These are phyloP conservation scores for Cytospora paraplurivora DNA, from an alignment of 2,329 filamentous ascomycete genomes.

Conservation along the genomic window DNA sequence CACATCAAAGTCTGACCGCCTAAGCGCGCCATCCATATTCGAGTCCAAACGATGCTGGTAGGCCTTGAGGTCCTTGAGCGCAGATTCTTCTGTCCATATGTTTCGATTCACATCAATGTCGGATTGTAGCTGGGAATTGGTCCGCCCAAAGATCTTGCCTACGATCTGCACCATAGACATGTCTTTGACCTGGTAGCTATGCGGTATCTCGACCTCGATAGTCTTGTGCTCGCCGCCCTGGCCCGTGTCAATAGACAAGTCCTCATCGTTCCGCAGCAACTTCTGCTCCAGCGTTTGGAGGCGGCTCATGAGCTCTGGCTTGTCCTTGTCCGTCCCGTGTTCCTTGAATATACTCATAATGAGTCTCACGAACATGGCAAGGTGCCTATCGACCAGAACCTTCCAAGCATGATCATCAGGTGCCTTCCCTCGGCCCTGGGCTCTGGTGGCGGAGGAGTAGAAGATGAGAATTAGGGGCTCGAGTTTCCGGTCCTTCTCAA, in stretches of 20 bases:
- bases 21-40: constrained; percentile 74
- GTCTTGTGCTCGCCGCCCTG: constrained; percentile 64
- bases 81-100: constrained; percentile 88
- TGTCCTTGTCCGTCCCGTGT: constrained; percentile 81
- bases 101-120: constrained; percentile 83
- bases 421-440: constrained; percentile 71
- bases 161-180: constrained; percentile 93
- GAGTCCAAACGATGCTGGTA: constrained; percentile 89
- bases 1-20: constrained; percentile 83
- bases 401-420: constrained; percentile 88
- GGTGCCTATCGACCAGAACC: constrained; percentile 86
- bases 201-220: constrained; percentile 78
- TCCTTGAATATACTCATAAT: constrained; percentile 78
- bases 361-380: constrained; percentile 90
- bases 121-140: constrained; percentile 76
- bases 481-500: constrained; percentile 91
- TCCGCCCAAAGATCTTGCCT: constrained; percentile 80
- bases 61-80: constrained; percentile 85
- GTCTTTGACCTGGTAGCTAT: constrained; percentile 92
- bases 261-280: constrained; percentile 89
- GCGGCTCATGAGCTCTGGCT: constrained; percentile 79
- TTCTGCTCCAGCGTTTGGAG: constrained; percentile 87
- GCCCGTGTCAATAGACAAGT: constrained; percentile 68
- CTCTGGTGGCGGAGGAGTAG: constrained; percentile 91
- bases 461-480: constrained; percentile 95